Evolutionary conservation across 208 protist genomes (phyloP).

Genomic region (Trypanosoma rangeli): DNA sequence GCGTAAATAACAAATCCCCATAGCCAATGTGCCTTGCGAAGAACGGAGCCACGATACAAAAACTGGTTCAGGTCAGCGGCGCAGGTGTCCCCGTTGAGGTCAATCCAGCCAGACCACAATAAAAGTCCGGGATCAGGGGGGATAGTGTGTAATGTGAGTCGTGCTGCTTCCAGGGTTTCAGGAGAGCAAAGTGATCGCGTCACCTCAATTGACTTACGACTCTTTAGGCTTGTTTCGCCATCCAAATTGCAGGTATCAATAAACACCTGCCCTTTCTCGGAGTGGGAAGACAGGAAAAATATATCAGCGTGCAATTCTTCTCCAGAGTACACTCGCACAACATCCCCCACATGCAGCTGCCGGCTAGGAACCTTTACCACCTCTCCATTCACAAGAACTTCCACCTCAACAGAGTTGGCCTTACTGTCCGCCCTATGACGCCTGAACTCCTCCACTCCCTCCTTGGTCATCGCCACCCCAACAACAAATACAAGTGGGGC

Average conservation of each 20-base stretch:
- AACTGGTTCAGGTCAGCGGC: conserved; percentile 83
- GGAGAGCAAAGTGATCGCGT: conserved; percentile 54
- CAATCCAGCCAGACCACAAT: conserved; percentile 74
- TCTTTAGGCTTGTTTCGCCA: conserved; percentile 90
- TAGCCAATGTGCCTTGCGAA: conserved; percentile 93
- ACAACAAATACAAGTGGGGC: conserved; percentile 91
- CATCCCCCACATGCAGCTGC: conserved; percentile 76
- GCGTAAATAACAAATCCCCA: conserved; percentile 94
- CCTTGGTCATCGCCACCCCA: conserved; percentile 85
- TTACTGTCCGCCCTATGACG: conserved; percentile 74
- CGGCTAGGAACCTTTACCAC: conserved; percentile 52
- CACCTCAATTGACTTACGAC: conserved; percentile 59
- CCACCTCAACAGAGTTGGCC: conserved; percentile 70
- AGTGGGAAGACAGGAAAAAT: conserved; percentile 72
- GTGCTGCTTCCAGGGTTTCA: conserved; percentile 30
- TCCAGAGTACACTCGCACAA: conserved; percentile 71
- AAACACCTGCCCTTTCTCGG: conserved; percentile 79
- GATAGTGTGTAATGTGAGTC: conserved; percentile 53
- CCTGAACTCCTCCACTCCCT: conserved; percentile 89
- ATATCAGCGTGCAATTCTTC: conserved; percentile 91
- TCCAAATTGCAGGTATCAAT: conserved; percentile 94
- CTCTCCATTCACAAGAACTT: conserved; percentile 54
- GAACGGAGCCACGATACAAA: conserved; percentile 85
- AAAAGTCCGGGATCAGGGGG: conserved; percentile 68
- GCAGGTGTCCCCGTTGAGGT: conserved; percentile 49